Evolutionary conservation across 2,329 filamentous ascomycete species (phyloP), one percentile per base, ranked within the genome.

Genomic region (Aspergillus caelatus): DNA sequence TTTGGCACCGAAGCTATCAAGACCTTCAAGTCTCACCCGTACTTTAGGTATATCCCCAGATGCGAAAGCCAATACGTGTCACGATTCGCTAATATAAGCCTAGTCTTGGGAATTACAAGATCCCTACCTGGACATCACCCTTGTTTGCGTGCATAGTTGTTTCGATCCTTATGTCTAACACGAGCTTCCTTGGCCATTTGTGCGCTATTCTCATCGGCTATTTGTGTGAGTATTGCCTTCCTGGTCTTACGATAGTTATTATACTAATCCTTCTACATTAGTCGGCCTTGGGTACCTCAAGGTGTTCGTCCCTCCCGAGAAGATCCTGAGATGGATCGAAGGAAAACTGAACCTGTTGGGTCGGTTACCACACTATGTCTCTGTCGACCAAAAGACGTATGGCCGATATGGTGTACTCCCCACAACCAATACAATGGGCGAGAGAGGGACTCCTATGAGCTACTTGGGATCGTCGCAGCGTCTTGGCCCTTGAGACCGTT

Each of bases 301-400:
- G 77, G 90, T 96, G 73, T 85, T 98, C 46, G 91, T 93, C 19
- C 95, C 95, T 26, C 94, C 93, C 2, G 95, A 98, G 79, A 91
- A 91, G 85, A 86, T 91, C 32, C 83, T 98, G 61, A 86, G 93
- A 68, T 98, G 91, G 89, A 85, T 97, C 61, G 95, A 99, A 80
- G 88, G 87, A 21, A 96, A 94, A 75, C 81, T 98, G 64, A 95
- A 96, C 73, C 84, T 98, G 11, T 83, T 97, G 26, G 91, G 89
- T 23, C 85, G 93, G 63, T 80, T 98, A 30, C 94, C 94, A 52
- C 92, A 96, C 79, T 98, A 97, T 73, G 91, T 98, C 55, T 96
- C 92, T 62, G 89, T 97, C 19, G 94, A 98, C 74, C 94, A 97
- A 79, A 97, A 97, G 84, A 97, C 92, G 7, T 97, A 94, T 73